Percentiles rank a stretch among this genome's conserved stretches.
phyloP scores from a whole-genome alignment of 306 rosid genomes.

The Gastrolobium villosum region DNA sequence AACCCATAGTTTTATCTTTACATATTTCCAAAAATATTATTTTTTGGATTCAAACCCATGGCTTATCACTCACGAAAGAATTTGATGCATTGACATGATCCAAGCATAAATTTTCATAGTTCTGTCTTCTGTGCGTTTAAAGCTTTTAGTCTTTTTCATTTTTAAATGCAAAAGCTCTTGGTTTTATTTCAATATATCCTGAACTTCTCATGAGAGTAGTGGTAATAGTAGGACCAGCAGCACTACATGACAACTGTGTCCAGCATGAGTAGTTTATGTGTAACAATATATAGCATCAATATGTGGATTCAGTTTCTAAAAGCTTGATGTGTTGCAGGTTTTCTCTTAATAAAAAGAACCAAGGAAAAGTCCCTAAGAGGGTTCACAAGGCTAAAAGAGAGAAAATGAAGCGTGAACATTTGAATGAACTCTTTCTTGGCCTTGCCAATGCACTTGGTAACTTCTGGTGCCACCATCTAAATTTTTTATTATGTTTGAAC shows the following conservation, averaged over 20 bases:
- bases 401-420: constrained; percentile 90
- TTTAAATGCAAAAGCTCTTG: background rate
- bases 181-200: background rate
- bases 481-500: constrained; percentile 29
- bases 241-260: constrained; percentile 18
- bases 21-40: too few species aligned
- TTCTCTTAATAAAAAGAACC: constrained; percentile 57
- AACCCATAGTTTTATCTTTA: too few species aligned
- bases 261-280: constrained; percentile 25
- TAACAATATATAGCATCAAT: constrained; percentile 37
- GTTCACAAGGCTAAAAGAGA: constrained; percentile 95
- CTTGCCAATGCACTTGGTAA: constrained; percentile 86
- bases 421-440: constrained; percentile 87
- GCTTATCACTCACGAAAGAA: too few species aligned
- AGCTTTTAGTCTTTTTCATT: too few species aligned
- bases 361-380: constrained; percentile 75
- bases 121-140: background rate
- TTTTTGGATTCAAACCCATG: too few species aligned
- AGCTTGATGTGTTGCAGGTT: constrained; percentile 63
- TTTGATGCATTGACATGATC: constrained; percentile 7
- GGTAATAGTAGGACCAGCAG: background rate
- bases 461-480: constrained; percentile 23
- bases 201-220: constrained; percentile 3
- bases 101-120: background rate
- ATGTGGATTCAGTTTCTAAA: constrained; percentile 41